Evolutionary conservation across 1,139 yeast species (phyloP).

Genomic region (Debaryomyces sp.): DNA sequence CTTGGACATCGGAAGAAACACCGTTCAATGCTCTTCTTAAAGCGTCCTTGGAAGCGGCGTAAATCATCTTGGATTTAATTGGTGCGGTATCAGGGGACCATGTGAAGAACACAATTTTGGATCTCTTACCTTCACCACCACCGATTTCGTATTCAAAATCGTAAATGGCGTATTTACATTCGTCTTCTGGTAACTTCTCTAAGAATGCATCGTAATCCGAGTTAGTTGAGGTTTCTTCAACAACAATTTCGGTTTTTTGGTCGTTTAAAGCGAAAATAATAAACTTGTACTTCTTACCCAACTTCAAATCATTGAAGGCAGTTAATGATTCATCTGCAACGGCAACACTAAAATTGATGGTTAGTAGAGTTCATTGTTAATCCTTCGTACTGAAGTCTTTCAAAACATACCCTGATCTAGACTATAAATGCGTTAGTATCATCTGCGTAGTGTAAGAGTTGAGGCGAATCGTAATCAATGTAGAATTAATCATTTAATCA

Average conservation of each 20-base stretch:
- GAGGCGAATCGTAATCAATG: not conserved
- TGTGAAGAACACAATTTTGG: conserved; percentile 88
- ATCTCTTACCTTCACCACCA: conserved; percentile 92
- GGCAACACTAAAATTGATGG: conserved; percentile 63
- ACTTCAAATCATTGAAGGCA: conserved; percentile 94
- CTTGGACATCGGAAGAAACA: conserved; percentile 91
- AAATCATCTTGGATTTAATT: conserved; percentile 93
- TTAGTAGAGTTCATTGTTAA: conserved; percentile 19
- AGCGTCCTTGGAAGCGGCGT: conserved; percentile 97
- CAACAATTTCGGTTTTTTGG: conserved; percentile 86
- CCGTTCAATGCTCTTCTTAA: conserved; percentile 97
- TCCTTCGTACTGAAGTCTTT: no score
- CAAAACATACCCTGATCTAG: conserved; percentile 67
- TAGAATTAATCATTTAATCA: not conserved
- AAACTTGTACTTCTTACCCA: conserved; percentile 88
- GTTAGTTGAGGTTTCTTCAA: conserved; percentile 78
- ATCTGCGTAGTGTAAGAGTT: not conserved
- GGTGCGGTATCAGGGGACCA: conserved; percentile 99
- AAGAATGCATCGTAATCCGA: conserved; percentile 80
- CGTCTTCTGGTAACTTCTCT: conserved; percentile 89
- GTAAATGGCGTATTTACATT: conserved; percentile 94
- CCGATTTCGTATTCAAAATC: conserved; percentile 94
- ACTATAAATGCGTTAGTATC: conserved; percentile 36
- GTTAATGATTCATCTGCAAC: conserved; percentile 92
- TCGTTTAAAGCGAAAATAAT: conserved; percentile 81